Evolutionary conservation across 1,139 yeast species (phyloP).

Genomic region (Yamadazyma aaseri): DNA sequence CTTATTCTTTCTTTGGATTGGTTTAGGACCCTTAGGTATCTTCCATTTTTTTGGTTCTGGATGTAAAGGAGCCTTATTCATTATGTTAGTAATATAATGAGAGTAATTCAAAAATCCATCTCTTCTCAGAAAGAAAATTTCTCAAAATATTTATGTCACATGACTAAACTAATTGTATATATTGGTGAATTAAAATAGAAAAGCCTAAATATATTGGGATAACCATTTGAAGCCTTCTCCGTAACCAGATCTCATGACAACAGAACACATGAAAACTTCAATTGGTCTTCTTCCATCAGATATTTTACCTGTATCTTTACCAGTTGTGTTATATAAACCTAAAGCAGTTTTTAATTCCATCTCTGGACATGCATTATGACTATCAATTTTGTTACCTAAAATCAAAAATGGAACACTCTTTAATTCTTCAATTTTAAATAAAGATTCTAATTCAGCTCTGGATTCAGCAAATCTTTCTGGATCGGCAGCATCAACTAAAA

Average conservation of each 20-base stretch:
- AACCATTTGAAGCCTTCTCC: slow-evolving; percentile 97
- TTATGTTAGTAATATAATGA: slow-evolving; percentile 3
- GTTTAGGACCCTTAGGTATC: slow-evolving; percentile 90
- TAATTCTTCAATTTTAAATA: slow-evolving; percentile 89
- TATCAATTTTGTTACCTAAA: slow-evolving; percentile 95
- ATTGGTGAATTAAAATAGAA: too few species aligned
- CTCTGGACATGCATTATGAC: slow-evolving; percentile 91
- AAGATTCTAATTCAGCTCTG: slow-evolving; percentile 89
- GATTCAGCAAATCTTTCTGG: slow-evolving; percentile 94
- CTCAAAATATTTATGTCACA: background rate
- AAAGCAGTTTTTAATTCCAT: slow-evolving; percentile 90
- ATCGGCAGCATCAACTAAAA: slow-evolving; percentile 96
- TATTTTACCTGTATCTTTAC: slow-evolving; percentile 71
- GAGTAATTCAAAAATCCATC: background rate
- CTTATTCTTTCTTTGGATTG: slow-evolving; percentile 78
- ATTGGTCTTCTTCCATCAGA: slow-evolving; percentile 84
- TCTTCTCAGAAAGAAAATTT: slow-evolving; percentile 2
- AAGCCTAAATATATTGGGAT: slow-evolving; percentile 75
- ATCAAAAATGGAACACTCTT: slow-evolving; percentile 86
- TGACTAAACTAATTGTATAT: too few species aligned
- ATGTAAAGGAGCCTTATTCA: slow-evolving; percentile 45
- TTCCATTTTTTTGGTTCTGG: slow-evolving; percentile 51
- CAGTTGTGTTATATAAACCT: slow-evolving; percentile 83
- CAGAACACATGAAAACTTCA: slow-evolving; percentile 96
- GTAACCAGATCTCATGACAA: slow-evolving; percentile 95